Conservation (phyloP, 1,139 yeast genomes). For the Saccharomyces pastorianus region DNA sequence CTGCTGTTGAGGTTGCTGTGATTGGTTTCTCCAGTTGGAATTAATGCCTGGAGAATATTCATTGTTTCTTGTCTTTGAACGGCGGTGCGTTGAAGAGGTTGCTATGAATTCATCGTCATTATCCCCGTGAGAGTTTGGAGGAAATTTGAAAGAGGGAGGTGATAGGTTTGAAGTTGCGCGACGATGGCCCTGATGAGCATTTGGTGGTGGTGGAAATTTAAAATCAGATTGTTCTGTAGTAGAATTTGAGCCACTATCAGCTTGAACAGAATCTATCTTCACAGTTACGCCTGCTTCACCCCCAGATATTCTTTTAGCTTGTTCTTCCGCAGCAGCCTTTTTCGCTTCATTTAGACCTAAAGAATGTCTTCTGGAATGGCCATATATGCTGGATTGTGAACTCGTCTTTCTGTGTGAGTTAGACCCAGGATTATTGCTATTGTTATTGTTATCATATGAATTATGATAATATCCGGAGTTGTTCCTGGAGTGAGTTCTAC, state of each 20-base stretch:
- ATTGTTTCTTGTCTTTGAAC: slow-evolving; percentile 31
- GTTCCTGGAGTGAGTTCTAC: slow-evolving; percentile 31
- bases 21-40: slow-evolving; percentile 54
- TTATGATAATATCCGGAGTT: slow-evolving; percentile 27
- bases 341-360: slow-evolving; percentile 92
- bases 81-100: slow-evolving; percentile 34
- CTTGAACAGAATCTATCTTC: slow-evolving; percentile 11
- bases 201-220: slow-evolving; percentile 48
- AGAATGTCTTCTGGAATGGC: slow-evolving; percentile 88
- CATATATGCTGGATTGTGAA: slow-evolving; percentile 35
- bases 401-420: slow-evolving; percentile 32
- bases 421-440: slow-evolving; percentile 14
- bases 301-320: slow-evolving; percentile 45
- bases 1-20: slow-evolving; percentile 23
- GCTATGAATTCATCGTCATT: slow-evolving; percentile 28
- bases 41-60: slow-evolving; percentile 38
- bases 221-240: slow-evolving; percentile 32
- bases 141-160: slow-evolving; percentile 20
- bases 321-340: slow-evolving; percentile 89
- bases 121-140: slow-evolving; percentile 13
- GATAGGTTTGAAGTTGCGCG: slow-evolving; percentile 27
- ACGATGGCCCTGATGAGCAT: slow-evolving; percentile 17
- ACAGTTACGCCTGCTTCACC: slow-evolving; percentile 9
- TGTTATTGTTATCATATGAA: slow-evolving; percentile 23
- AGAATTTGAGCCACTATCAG: slow-evolving; percentile 9